Conservation (phyloP, 805 yeast species). For the Candida succiphila region DNA sequence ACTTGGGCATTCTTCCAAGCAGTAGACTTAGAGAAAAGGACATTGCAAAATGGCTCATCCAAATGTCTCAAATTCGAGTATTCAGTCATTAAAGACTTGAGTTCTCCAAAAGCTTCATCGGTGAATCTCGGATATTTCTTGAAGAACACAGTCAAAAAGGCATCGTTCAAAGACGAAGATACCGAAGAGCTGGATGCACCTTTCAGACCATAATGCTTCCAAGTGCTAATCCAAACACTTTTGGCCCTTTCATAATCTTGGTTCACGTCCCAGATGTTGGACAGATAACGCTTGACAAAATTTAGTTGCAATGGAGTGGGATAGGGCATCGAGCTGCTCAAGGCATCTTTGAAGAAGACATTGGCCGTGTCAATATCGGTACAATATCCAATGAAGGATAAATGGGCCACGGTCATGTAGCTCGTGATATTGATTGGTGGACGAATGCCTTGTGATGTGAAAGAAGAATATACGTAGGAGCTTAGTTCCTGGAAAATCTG, state of each 20-base stretch:
- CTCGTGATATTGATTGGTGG: slow-evolving; percentile 28
- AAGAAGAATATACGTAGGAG: slow-evolving; percentile 29
- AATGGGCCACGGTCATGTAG: slow-evolving; percentile 63
- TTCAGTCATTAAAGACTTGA: slow-evolving; percentile 44
- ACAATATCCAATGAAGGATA: slow-evolving; percentile 69
- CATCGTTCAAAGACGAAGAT: slow-evolving; percentile 61
- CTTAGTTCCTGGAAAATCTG: slow-evolving; percentile 51
- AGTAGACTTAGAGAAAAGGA: slow-evolving; percentile 53
- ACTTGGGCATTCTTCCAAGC: slow-evolving; percentile 57
- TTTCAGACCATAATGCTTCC: slow-evolving; percentile 38
- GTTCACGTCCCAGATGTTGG: slow-evolving; percentile 46
- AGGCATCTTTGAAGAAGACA: slow-evolving; percentile 64
- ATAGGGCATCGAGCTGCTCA: slow-evolving; percentile 61
- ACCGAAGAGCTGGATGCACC: slow-evolving; percentile 51
- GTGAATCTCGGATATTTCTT: slow-evolving; percentile 40
- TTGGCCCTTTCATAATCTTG: slow-evolving; percentile 47
- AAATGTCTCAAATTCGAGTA: slow-evolving; percentile 49
- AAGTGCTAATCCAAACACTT: slow-evolving; percentile 52
- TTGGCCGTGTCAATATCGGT: slow-evolving; percentile 60
- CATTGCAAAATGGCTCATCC: slow-evolving; percentile 80
- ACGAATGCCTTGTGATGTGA: slow-evolving; percentile 7
- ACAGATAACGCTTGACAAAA: slow-evolving; percentile 52
- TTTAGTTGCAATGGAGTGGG: slow-evolving; percentile 62
- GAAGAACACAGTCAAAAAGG: slow-evolving; percentile 64
- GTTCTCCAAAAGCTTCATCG: slow-evolving; percentile 41